A percentile compares a stretch with the other conserved stretches of the same genome.
These are phyloP conservation scores for Lichtheimia ornata DNA, from an alignment of 371 early-diverging fungal species.

Conservation along the genomic window DNA sequence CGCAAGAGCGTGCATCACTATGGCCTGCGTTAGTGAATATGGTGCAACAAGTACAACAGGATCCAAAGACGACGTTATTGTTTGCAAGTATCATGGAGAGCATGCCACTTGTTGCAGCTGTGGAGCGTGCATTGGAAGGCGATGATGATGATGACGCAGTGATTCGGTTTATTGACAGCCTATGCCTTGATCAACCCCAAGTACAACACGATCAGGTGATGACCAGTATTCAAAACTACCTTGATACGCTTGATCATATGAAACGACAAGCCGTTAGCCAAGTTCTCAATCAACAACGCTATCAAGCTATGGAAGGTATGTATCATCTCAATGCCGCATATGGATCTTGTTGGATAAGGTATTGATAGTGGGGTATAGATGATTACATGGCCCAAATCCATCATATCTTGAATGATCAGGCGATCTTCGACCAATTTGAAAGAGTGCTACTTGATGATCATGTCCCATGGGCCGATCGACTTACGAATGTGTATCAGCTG, in stretches of 20 bases:
- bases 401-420: neutral
- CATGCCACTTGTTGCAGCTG: constrained; percentile 8
- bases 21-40: constrained; percentile 6
- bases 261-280: neutral
- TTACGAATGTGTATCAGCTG: constrained; percentile 2
- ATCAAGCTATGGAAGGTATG: neutral
- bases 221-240: constrained; percentile 1
- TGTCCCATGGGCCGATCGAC: constrained; percentile 7
- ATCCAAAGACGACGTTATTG: constrained; percentile 8
- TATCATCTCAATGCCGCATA: too few relatives aligned
- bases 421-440: neutral
- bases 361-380: neutral
- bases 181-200: constrained; percentile 9
- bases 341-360: constrained; percentile 2
- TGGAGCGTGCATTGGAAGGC: neutral
- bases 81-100: constrained; percentile 14
- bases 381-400: neutral
- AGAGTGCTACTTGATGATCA: neutral
- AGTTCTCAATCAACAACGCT: constrained; percentile 5
- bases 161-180: constrained; percentile 10
- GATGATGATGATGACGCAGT: neutral
- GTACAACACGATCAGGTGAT: constrained; percentile 14
- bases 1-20: neutral
- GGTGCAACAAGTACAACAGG: neutral
- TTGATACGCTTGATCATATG: neutral